These are phyloP conservation scores for Syzygium oleosum DNA, from an alignment of 345 rosid genomes.

Conservation along the genomic window DNA sequence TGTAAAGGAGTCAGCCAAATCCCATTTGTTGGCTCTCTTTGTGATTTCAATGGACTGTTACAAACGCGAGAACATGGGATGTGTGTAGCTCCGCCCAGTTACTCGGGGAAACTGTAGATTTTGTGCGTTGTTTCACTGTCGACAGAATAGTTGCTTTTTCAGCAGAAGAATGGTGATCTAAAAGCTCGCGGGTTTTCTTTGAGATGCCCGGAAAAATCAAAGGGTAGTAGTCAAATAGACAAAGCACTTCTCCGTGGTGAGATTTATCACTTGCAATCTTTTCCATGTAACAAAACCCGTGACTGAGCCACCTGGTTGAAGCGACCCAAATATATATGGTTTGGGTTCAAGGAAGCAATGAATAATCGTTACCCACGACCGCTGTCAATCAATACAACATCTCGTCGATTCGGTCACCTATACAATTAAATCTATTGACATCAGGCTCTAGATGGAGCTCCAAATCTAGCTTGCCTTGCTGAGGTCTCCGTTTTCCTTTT, in stretches of 20 bases:
- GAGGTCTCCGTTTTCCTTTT: too few relatives aligned
- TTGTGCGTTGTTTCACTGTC: background rate
- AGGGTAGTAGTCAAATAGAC: background rate
- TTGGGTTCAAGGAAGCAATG: background rate
- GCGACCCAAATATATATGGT: background rate
- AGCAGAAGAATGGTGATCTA: background rate
- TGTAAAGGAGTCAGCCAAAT: background rate
- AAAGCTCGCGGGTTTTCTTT: background rate
- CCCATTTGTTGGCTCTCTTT: background rate
- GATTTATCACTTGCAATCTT: background rate
- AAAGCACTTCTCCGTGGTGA: background rate
- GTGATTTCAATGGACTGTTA: background rate
- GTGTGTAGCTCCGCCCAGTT: background rate
- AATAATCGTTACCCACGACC: too few relatives aligned
- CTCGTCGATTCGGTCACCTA: too few relatives aligned
- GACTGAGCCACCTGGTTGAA: background rate
- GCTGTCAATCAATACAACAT: too few relatives aligned
- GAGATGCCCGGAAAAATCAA: background rate
- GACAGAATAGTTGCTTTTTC: background rate
- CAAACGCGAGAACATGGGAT: background rate
- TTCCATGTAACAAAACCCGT: background rate
- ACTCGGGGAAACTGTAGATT: background rate
- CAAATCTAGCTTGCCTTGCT: too few relatives aligned
- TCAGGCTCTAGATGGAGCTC: too few relatives aligned
- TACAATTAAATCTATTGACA: too few relatives aligned